phyloP scores from a whole-genome alignment of 2,329 filamentous ascomycete species.

The Colletotrichum aenigma region DNA sequence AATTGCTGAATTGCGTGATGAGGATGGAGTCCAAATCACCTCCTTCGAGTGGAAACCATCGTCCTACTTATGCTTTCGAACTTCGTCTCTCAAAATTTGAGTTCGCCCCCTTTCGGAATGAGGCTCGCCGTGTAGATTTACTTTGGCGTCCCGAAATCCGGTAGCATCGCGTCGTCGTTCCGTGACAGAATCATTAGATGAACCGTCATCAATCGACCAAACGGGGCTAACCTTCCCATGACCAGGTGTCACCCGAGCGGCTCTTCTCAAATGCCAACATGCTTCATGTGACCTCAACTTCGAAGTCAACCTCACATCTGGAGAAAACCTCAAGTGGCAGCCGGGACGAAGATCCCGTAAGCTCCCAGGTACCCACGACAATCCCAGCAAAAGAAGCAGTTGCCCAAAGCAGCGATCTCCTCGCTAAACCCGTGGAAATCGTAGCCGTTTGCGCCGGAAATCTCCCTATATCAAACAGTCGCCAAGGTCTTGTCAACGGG shows the following conservation, averaged over 20 bases:
- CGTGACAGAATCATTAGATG: neutral
- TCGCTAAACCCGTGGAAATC: neutral
- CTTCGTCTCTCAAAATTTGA: neutral
- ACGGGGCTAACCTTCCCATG: neutral
- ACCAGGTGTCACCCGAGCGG: neutral
- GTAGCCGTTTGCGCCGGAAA: neutral
- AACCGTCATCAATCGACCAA: neutral
- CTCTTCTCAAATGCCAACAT: neutral
- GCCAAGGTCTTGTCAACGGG: constrained; percentile 14
- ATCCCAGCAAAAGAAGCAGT: neutral
- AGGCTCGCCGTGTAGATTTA: neutral
- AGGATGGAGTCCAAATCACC: neutral
- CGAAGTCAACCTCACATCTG: neutral
- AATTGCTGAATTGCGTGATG: neutral
- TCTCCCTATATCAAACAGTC: neutral
- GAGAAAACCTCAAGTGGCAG: neutral
- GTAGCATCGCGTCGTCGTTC: neutral
- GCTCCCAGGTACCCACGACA: neutral
- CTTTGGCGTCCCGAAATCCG: neutral
- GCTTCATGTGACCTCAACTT: neutral
- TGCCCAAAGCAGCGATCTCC: neutral
- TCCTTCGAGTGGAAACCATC: neutral
- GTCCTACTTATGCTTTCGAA: constrained; percentile 1
- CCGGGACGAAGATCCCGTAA: neutral
- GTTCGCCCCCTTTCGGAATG: neutral